Base-by-base conservation (phyloP, 768 basidiomycete genomes). In the Mrakia frigida region DNA sequence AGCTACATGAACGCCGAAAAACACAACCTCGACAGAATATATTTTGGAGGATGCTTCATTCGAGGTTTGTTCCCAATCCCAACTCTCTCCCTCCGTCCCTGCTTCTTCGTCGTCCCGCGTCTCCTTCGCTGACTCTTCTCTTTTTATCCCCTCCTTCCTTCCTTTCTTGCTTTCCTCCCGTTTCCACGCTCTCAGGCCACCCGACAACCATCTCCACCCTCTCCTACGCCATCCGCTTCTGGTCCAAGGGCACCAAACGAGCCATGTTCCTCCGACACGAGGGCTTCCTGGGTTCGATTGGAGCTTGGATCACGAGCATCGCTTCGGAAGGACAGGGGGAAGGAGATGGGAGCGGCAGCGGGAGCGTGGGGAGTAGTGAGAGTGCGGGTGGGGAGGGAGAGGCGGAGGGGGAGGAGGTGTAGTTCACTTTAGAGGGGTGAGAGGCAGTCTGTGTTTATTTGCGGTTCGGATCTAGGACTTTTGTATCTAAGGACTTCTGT, bases 1-100 rank as follows among this genome's bases (percentile, higher is more conserved):
- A 96, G 93, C 67, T 98, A 94, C 84, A 98, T 99, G 97, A 98
- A 99, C 83, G 97, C 97, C 74, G 97, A 98, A 83, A 98, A 98
- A 86, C 97, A 98, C 83, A 90, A 92, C 80, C 84, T 99, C 77
- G 93, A 97, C 81, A 89, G 93, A 82, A 98, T 99, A 79, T 99
- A 98, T 86, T 99, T 98, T 87, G 95, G 97, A 35, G 97, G 97
- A 3, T 98, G 93, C 84, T 99, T 98, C 85, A 99, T 99, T 83
- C 88, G 97, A 87, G 96, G 93, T 93, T 80, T 75, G 89, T 83
- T 53, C 28, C 14, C n/a, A n/a, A n/a, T n/a, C n/a, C n/a, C n/a
- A n/a, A n/a, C n/a, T n/a, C n/a, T n/a, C n/a, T n/a, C n/a, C n/a
- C n/a, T n/a, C n/a, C n/a, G n/a, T n/a, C n/a, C n/a, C n/a, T n/a